Conservation (phyloP, 2,329 filamentous ascomycete genomes). For the Botrytis tulipae region DNA sequence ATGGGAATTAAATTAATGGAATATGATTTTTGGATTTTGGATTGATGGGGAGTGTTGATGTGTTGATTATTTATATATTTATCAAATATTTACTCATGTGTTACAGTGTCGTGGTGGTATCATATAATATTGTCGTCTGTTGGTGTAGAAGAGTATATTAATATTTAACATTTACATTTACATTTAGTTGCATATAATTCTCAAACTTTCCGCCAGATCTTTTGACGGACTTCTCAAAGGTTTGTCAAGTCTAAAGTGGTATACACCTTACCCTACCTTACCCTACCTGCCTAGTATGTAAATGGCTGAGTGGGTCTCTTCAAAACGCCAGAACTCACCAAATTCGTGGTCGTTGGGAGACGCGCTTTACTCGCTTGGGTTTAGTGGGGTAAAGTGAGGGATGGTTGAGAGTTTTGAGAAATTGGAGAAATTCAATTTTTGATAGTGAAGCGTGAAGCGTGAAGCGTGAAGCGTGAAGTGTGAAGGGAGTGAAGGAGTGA, state of each 20-base stretch:
- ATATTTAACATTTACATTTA: too few species aligned
- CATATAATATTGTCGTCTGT: background rate
- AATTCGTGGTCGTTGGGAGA: conserved; percentile 15
- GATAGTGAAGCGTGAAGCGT: background rate
- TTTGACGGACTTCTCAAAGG: background rate
- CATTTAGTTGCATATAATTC: too few species aligned
- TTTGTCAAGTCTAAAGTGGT: background rate
- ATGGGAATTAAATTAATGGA: background rate
- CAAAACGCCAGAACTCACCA: background rate
- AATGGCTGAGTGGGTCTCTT: background rate
- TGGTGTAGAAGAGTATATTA: too few species aligned
- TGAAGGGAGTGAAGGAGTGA: too few species aligned
- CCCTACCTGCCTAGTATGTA: background rate
- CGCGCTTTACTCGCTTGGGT: conserved; percentile 5
- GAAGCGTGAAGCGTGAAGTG: background rate
- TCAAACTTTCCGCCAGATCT: background rate
- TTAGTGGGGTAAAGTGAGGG: background rate
- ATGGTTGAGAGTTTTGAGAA: background rate
- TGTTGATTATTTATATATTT: background rate
- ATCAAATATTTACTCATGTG: accelerated
- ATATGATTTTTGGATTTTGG: background rate
- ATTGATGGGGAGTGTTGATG: background rate
- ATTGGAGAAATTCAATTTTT: background rate
- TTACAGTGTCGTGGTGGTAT: accelerated
- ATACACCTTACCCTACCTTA: background rate